These are phyloP conservation scores for Mycosarcoma maydis DNA, from an alignment of 1,284 basidiomycete species.

Conservation along the genomic window DNA sequence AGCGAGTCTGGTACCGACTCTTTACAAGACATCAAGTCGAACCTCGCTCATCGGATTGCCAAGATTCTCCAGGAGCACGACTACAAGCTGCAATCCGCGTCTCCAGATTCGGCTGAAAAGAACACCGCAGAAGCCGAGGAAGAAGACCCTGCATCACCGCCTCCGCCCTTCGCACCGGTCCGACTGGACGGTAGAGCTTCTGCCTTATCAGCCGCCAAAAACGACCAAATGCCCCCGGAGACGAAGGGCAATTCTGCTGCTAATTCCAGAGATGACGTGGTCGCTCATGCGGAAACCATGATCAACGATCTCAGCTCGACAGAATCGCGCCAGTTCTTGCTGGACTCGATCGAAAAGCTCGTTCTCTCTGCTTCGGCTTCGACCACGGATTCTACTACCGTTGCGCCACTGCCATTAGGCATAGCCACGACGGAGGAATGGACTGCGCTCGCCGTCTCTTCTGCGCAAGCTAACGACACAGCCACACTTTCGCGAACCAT, in stretches of 20 bases:
- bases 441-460: slow-evolving; percentile 50
- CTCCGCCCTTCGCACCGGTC: slow-evolving; percentile 8
- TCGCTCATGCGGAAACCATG: slow-evolving; percentile 28
- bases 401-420: slow-evolving; percentile 25
- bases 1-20: slow-evolving; percentile 5
- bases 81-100: slow-evolving; percentile 17
- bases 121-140: neutral
- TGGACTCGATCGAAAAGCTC: slow-evolving; percentile 34
- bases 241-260: no score
- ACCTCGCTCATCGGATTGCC: slow-evolving; percentile 33
- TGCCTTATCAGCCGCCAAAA: neutral
- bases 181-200: slow-evolving; percentile 16
- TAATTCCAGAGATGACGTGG: slow-evolving; percentile 1
- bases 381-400: neutral
- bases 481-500: slow-evolving; percentile 28
- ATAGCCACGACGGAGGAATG: slow-evolving; percentile 48
- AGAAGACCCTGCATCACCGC: neutral
- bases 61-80: slow-evolving; percentile 25
- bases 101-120: neutral
- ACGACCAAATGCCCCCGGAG: neutral
- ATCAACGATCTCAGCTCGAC: slow-evolving; percentile 19
- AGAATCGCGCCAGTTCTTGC: slow-evolving; percentile 29
- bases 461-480: slow-evolving; percentile 35
- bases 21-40: slow-evolving; percentile 31
- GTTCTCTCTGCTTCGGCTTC: slow-evolving; percentile 5